Evolutionary conservation across 306 rosid genomes (phyloP), one percentile per base, ranked within the genome.

Genomic region (Prunus mongolica): DNA sequence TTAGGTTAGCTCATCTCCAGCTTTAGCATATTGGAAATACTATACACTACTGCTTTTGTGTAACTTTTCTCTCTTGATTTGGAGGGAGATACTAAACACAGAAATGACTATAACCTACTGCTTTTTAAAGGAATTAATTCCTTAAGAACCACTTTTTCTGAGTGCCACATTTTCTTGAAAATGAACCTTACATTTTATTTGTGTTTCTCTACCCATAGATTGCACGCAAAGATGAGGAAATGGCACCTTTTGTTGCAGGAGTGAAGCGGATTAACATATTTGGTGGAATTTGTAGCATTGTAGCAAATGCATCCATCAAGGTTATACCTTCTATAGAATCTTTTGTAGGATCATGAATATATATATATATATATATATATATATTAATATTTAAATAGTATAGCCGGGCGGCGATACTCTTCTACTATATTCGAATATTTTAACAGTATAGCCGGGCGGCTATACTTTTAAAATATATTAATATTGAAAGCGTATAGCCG

Each of bases 221-320:
- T 79, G 92, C 96, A 30, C 96, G 91, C 47, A 82, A 98, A 83
- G 99, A 96, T 70, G 98, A 96, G 86, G 96, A 84, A 79, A 92
- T 96, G 90, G 93, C 98, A 61, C 97, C 99, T 84, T 96, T 96
- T 83, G 80, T 96, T 81, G 82, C 96, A 22, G 89, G 84, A 70
- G 67, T 72, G 64, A 96, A 89, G 90, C 88, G 93, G 65, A 92
- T 86, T 84, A 91, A 96, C 86, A 86, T 92, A 89, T 96, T 89
- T 87, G 94, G 98, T 73, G 98, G 99, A 86, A 96, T 96, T 81
- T 92, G 96, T 83, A 81, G 93, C 45, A 79, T 88, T 74, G 98
- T 97, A 22, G 96, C 96, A 50, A 84, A 91, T 87, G 82, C 91
- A 81, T 89, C 87, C 67, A 75, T 91, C 25, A 92, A 91, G 98